These are phyloP conservation scores for Neophaeococcomyces aloes DNA, from an alignment of 2,329 filamentous ascomycete genomes.

Conservation along the genomic window DNA sequence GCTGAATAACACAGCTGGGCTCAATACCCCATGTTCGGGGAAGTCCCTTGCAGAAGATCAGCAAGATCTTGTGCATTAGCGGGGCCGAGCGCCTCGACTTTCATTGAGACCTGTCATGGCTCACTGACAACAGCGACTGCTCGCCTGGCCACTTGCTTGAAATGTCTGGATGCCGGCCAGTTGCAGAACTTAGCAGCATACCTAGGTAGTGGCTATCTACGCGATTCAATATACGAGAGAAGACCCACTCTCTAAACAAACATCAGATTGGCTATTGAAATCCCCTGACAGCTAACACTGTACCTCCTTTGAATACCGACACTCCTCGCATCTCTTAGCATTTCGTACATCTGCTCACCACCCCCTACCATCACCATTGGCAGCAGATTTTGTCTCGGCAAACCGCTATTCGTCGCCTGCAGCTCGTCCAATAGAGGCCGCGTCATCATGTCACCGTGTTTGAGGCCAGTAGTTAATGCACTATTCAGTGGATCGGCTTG, in stretches of 20 bases:
- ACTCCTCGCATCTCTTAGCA: constrained; percentile 53
- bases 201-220: too few species aligned
- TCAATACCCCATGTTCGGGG: too few species aligned
- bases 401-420: constrained; percentile 60
- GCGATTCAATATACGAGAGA: too few species aligned
- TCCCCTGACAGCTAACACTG: constrained; percentile 67
- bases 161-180: too few species aligned
- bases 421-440: constrained; percentile 64
- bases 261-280: constrained; percentile 67
- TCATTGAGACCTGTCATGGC: too few species aligned
- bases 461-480: neutral
- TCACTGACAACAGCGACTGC: too few species aligned
- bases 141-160: too few species aligned
- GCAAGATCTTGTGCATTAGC: too few species aligned
- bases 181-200: too few species aligned
- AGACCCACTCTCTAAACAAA: constrained; percentile 34
- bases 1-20: too few species aligned
- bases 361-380: constrained; percentile 76
- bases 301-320: constrained; percentile 70
- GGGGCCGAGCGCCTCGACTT: too few species aligned
- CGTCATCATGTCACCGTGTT: constrained; percentile 31
- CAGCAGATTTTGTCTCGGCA: constrained; percentile 60
- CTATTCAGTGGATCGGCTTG: constrained; percentile 28
- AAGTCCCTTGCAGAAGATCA: too few species aligned
- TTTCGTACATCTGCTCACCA: constrained; percentile 52